Evolutionary conservation across 768 basidiomycete genomes (phyloP).

Genomic region (Rhizopogon rudus): DNA sequence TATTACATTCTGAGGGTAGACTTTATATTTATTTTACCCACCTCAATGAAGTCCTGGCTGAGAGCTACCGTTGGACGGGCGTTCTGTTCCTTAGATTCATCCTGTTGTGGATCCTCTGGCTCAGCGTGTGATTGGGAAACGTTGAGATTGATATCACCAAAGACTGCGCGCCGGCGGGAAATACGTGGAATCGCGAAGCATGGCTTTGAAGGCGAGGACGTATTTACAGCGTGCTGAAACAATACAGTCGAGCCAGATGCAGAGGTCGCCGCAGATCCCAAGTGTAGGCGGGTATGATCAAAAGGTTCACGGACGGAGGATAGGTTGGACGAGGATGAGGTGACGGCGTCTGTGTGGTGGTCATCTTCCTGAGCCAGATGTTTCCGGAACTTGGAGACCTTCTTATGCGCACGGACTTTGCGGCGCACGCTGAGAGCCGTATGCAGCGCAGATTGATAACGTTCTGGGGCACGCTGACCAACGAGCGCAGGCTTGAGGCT

Average conservation of each 20-base stretch:
- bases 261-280: slow-evolving; percentile 4
- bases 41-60: slow-evolving; percentile 27
- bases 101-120: slow-evolving; percentile 8
- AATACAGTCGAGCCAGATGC: slow-evolving; percentile 19
- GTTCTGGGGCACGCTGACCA: slow-evolving; percentile 32
- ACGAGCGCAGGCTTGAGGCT: slow-evolving; percentile 33
- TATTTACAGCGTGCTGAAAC: slow-evolving; percentile 8
- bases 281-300: slow-evolving; percentile 16
- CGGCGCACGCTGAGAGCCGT: slow-evolving; percentile 39
- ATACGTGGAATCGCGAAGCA: slow-evolving; percentile 16
- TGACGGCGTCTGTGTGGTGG: slow-evolving; percentile 14
- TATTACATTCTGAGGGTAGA: not conserved
- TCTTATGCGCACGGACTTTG: slow-evolving; percentile 39
- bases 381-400: slow-evolving; percentile 43
- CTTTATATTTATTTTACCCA: slow-evolving; percentile 4
- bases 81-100: not conserved
- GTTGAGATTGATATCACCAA: slow-evolving; percentile 21
- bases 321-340: slow-evolving; percentile 27
- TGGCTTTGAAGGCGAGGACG: slow-evolving; percentile 11
- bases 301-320: slow-evolving; percentile 23
- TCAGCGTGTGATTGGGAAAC: slow-evolving; percentile 13
- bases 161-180: slow-evolving; percentile 16
- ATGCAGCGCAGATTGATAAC: slow-evolving; percentile 42
- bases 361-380: slow-evolving; percentile 31
- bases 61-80: slow-evolving; percentile 12